Base-by-base conservation (phyloP, 2,329 filamentous ascomycete species). In the Alternaria sp. region DNA sequence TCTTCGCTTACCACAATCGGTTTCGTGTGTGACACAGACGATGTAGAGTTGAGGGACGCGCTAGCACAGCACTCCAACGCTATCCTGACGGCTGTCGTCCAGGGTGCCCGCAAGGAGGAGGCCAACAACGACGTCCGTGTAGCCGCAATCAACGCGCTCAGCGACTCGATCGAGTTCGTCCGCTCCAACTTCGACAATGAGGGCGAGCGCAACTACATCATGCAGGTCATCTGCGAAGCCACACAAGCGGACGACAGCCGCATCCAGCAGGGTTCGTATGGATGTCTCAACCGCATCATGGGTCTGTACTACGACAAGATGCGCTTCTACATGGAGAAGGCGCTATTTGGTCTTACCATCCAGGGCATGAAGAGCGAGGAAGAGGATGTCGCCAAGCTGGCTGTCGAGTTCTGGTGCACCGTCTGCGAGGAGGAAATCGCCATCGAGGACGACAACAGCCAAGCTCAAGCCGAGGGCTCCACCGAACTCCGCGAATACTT, bases 291-390 rank as follows among this genome's bases (percentile, higher is more conserved):
- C 87, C 90, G 96, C 76, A 98, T 99, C 82, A 99, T 99, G 96
- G 92, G 88, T 65, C 88, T 97, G 68, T 99, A 99, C 87, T 99
- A 99, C 81, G 96, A 99, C 77, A 96, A 97, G 85, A 99, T 99
- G 96, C 91, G 94, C 76, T 99, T 97, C 84, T 99, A 99, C 85
- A 99, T 99, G 96, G 96, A 99, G 87, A 98, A 98, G 88, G 96
- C 96, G 37, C 87, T 99, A 46, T 99, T 99, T 75, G 96, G 96
- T 62, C 87, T 99, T 44, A 99, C 96, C 43, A 97, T 99, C 68
- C 90, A 97, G 79, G 96, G 96, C 72, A 99, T 99, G 96, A 97
- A 97, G 88, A 96, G 90, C 75, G 91, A 94, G 8, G 96, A 99
- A 74, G 96, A 99, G 82, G 96, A 99, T 79, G 96, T 99, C 58